These are phyloP conservation scores for Neurospora sp. DNA, from an alignment of 495 filamentous ascomycete genomes.

Conservation along the genomic window DNA sequence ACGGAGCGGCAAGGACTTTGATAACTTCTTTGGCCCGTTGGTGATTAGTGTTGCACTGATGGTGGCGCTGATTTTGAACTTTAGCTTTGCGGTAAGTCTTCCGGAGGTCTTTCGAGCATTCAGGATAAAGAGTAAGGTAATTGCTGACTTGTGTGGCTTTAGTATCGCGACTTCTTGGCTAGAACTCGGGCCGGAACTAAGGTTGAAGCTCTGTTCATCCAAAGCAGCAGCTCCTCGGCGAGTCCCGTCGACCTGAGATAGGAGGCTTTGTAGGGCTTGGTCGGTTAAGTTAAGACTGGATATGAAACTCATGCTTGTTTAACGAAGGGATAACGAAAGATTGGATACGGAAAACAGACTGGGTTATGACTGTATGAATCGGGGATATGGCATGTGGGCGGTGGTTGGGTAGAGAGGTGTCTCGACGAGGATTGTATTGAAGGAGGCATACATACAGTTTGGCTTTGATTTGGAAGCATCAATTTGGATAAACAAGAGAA, in stretches of 20 bases:
- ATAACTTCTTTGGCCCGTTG: conserved; percentile 74
- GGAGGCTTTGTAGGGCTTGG: neutral
- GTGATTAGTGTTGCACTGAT: conserved; percentile 73
- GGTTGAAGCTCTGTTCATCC: neutral
- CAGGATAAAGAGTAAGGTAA: neutral
- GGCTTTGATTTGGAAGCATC: neutral
- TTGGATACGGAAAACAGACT: neutral
- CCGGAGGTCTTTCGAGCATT: neutral
- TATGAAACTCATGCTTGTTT: neutral
- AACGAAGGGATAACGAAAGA: neutral
- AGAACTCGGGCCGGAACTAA: neutral
- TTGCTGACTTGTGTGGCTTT: neutral
- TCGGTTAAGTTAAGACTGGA: neutral
- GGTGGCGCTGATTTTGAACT: conserved; percentile 74
- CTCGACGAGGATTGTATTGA: neutral
- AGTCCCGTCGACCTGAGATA: neutral
- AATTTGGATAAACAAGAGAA: neutral
- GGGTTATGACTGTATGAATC: neutral
- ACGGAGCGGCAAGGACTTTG: conserved; percentile 84
- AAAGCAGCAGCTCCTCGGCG: neutral
- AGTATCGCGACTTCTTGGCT: neutral
- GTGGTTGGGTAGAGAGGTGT: neutral
- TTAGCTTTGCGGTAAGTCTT: conserved; percentile 60
- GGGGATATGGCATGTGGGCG: neutral
- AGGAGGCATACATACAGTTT: neutral